phyloP scores from a whole-genome alignment of 176 grass and related monocot species.

The Bromus sterilis region DNA sequence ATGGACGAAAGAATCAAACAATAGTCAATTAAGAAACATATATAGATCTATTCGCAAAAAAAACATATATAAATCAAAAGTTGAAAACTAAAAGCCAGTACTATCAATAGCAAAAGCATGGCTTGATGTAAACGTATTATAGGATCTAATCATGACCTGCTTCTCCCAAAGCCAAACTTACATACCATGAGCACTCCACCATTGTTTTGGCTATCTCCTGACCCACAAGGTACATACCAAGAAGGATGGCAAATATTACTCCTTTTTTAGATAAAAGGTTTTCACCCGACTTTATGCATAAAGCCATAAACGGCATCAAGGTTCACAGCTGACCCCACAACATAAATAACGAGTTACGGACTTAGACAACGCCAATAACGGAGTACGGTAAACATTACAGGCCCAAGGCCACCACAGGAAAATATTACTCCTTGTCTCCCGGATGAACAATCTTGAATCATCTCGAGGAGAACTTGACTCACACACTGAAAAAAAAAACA shows the following conservation, averaged over 20 bases:
- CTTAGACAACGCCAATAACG: too few relatives aligned
- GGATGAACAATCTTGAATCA: slow-evolving; percentile 84
- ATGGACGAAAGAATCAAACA: background rate
- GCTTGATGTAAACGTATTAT: background rate
- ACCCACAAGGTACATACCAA: background rate
- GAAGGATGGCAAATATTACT: slow-evolving; percentile 5
- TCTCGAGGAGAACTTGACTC: slow-evolving; percentile 43
- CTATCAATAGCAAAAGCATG: too few relatives aligned
- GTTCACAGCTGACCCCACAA: too few relatives aligned
- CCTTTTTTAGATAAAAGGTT: too few relatives aligned
- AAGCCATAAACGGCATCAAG: too few relatives aligned
- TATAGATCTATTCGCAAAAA: too few relatives aligned
- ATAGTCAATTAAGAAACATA: background rate
- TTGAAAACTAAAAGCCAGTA: background rate
- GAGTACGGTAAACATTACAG: too few relatives aligned
- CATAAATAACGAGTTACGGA: too few relatives aligned
- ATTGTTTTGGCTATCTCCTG: background rate
- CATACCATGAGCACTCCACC: background rate
- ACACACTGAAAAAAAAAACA: background rate
- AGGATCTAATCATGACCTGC: background rate
- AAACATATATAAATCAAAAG: too few relatives aligned
- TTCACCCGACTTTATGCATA: too few relatives aligned
- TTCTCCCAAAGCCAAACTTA: slow-evolving; percentile 5
- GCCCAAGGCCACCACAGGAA: too few relatives aligned
- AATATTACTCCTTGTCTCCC: slow-evolving; percentile 33